Evolutionary conservation across 345 rosid species (phyloP).

Genomic region (Pistacia vera): DNA sequence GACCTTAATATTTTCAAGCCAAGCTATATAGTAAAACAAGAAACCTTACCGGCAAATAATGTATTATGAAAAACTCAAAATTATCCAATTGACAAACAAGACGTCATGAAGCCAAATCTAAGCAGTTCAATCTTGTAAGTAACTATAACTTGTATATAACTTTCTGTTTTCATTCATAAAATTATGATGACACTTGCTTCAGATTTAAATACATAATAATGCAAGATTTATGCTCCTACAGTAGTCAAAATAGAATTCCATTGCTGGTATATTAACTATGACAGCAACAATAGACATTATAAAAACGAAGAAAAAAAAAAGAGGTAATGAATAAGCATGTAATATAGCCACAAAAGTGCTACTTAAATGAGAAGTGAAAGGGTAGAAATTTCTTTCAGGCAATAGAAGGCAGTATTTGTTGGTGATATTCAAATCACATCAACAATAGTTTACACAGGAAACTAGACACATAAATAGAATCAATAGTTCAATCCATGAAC

Average conservation of each 20-base stretch:
- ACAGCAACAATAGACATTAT: not conserved
- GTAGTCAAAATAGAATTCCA: not conserved
- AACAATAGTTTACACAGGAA: not conserved
- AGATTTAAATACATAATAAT: not conserved
- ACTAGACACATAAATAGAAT: not conserved
- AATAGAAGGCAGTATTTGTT: not conserved
- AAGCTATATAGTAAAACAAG: not conserved
- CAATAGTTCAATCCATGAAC: conserved; percentile 28
- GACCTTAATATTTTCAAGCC: conserved; percentile 1
- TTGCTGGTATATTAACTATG: not conserved
- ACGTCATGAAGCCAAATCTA: not conserved
- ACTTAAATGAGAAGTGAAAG: not conserved
- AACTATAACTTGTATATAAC: conserved; percentile 2
- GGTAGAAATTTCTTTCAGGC: not conserved
- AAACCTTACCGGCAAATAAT: not conserved
- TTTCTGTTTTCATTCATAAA: not conserved
- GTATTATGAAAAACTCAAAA: not conserved
- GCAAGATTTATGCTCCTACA: not conserved
- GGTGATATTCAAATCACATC: not conserved
- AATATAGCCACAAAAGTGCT: not conserved
- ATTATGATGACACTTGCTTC: not conserved
- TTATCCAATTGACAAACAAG: not conserved
- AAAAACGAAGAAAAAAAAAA: not conserved
- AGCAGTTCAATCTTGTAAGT: not conserved
- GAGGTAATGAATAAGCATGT: not conserved